These are phyloP conservation scores for Eucalyptus viminalis DNA, from an alignment of 345 rosid genomes.

Conservation along the genomic window DNA sequence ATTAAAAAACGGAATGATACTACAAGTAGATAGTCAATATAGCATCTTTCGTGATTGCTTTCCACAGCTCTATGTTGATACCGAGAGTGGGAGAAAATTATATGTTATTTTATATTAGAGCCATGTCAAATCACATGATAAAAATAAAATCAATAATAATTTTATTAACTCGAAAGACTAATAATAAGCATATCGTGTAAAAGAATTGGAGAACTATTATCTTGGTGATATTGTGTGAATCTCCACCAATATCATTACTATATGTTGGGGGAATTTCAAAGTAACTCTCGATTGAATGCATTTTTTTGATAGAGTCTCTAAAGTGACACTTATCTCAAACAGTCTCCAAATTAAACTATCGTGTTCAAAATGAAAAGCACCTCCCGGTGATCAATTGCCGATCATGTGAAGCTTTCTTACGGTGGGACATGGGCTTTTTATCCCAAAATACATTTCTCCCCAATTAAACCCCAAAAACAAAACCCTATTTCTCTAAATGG, in stretches of 20 bases:
- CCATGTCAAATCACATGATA: neutral
- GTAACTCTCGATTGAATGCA: neutral
- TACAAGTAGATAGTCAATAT: neutral
- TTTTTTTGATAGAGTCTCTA: neutral
- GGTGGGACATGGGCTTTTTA: neutral
- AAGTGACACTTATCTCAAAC: neutral
- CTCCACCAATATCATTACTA: neutral
- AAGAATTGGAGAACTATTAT: neutral
- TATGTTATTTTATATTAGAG: neutral
- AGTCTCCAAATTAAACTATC: neutral
- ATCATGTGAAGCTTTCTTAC: neutral
- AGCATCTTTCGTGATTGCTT: neutral
- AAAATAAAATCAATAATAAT: neutral
- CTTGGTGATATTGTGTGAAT: neutral
- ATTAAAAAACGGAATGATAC: neutral
- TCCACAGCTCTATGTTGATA: neutral
- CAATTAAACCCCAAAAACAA: neutral
- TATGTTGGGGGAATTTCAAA: neutral
- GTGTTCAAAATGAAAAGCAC: neutral
- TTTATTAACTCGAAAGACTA: neutral
- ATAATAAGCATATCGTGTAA: neutral
- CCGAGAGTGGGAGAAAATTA: neutral
- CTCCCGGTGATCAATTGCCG: neutral
- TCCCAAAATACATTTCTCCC: neutral
- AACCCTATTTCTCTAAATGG: neutral